These are phyloP conservation scores for Corynespora cassiicola DNA, from an alignment of 2,329 filamentous ascomycete species.

Conservation along the genomic window DNA sequence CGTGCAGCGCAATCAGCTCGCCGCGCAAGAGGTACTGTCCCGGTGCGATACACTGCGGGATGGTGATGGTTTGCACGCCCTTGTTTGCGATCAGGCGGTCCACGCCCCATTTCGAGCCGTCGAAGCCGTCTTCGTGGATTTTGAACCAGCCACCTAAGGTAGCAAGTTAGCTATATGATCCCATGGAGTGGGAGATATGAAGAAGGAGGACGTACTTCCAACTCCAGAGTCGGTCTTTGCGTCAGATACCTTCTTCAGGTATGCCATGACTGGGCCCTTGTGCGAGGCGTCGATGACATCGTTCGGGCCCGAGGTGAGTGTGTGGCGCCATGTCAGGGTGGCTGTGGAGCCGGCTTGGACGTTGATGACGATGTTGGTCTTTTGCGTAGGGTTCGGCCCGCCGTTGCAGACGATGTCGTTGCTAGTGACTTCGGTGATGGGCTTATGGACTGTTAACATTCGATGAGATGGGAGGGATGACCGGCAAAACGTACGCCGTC, in stretches of 20 bases:
- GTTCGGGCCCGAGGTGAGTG: constrained; percentile 52
- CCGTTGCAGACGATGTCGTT: constrained; percentile 66
- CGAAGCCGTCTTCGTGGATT: constrained; percentile 47
- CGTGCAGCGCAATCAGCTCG: constrained; percentile 54
- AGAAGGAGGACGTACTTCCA: constrained; percentile 26
- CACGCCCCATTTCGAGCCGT: constrained; percentile 42
- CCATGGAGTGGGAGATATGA: neutral
- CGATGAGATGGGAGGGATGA: neutral
- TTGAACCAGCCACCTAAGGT: constrained; percentile 40
- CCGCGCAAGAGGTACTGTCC: constrained; percentile 51
- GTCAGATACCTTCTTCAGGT: constrained; percentile 63
- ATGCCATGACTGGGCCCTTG: constrained; percentile 63
- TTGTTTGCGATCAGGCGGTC: constrained; percentile 45
- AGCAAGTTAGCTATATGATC: neutral
- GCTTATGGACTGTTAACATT: constrained; percentile 33
- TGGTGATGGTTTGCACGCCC: constrained; percentile 50
- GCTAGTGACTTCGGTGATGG: constrained; percentile 61
- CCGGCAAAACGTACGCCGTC: constrained; percentile 30
- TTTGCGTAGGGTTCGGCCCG: constrained; percentile 55
- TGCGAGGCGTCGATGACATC: constrained; percentile 65
- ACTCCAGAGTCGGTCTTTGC: constrained; percentile 45
- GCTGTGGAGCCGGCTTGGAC: constrained; percentile 57
- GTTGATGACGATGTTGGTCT: constrained; percentile 42
- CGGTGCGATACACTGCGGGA: constrained; percentile 43
- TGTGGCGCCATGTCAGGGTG: constrained; percentile 65